phyloP scores from a whole-genome alignment of 2,329 filamentous ascomycete species.

The Pyrenophora tritici-repentis region DNA sequence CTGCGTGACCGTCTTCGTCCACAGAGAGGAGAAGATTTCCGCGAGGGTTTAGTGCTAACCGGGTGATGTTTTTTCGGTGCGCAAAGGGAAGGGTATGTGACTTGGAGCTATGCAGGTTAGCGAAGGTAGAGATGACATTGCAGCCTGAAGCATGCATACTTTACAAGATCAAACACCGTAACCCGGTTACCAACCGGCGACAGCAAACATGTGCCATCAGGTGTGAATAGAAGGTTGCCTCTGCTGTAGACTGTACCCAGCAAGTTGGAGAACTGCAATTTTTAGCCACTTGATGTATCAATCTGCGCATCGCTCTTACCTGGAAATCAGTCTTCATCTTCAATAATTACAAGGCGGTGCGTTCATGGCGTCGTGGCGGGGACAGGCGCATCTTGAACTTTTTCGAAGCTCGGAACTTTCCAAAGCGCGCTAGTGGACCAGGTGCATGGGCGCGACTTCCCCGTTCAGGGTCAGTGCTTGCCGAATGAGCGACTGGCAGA shows the following conservation, averaged over 20 bases:
- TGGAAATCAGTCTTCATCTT: conserved; percentile 99
- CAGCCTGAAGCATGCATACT: conserved; percentile 62
- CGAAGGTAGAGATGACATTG: not conserved
- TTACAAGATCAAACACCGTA: conserved; percentile 92
- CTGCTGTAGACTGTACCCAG: conserved; percentile 97
- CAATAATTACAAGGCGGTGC: conserved; percentile 3
- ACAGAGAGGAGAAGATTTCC: conserved; percentile 92
- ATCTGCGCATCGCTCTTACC: conserved; percentile 57
- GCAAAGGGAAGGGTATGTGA: conserved; percentile 86
- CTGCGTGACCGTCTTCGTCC: conserved; percentile 92
- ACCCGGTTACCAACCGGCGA: conserved; percentile 97
- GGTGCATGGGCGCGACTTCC: conserved; percentile 41
- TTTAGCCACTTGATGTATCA: conserved; percentile 30
- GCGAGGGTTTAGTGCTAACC: conserved; percentile 84
- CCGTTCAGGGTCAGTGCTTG: conserved; percentile 45
- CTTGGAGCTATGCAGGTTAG: conserved; percentile 67
- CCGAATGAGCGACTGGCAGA: conserved; percentile 46
- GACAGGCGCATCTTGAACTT: conserved; percentile 39
- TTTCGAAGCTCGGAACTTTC: conserved; percentile 29
- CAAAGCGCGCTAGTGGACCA: conserved; percentile 16
- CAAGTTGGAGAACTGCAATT: conserved; percentile 89
- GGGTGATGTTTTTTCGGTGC: conserved; percentile 89
- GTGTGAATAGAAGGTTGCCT: conserved; percentile 95
- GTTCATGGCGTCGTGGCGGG: conserved; percentile 29
- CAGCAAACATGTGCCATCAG: conserved; percentile 92